Evolutionary conservation across 371 early-diverging fungal species (phyloP).

Genomic region (Rhizopus delemar): DNA sequence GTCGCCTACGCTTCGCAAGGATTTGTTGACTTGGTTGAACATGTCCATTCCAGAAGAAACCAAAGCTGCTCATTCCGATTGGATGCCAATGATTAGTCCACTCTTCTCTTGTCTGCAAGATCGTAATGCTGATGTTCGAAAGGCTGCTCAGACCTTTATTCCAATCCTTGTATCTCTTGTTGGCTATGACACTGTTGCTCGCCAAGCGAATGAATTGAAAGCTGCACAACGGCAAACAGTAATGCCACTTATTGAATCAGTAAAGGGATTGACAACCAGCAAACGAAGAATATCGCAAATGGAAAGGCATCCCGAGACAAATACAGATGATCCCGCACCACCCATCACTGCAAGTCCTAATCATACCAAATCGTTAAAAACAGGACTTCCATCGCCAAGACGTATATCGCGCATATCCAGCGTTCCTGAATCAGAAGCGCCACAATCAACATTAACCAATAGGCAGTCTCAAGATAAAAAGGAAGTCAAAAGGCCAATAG

Average conservation of each 20-base stretch:
- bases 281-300: no score
- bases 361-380: conserved; percentile 18
- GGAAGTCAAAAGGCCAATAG: no score
- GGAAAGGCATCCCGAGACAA: no score
- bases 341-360: conserved; percentile 10
- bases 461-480: no score
- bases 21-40: conserved; percentile 77
- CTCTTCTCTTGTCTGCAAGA: conserved; percentile 84
- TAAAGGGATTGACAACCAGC: neutral
- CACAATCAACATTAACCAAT: conserved; percentile 1
- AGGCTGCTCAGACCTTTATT: conserved; percentile 73
- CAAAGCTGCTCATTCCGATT: conserved; percentile 51
- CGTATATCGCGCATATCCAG: conserved; percentile 17
- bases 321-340: conserved; percentile 7
- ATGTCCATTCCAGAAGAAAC: conserved; percentile 51
- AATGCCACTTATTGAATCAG: conserved; percentile 68
- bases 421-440: conserved; percentile 17
- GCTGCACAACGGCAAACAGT: conserved; percentile 70
- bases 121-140: conserved; percentile 86
- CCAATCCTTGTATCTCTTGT: conserved; percentile 58
- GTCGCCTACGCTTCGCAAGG: conserved; percentile 79
- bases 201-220: conserved; percentile 67
- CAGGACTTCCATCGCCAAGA: conserved; percentile 20
- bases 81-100: conserved; percentile 65
- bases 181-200: conserved; percentile 61